Percentiles rank a stretch among this genome's conserved stretches.
Conservation (phyloP, 345 rosid genomes). For the Citrus unshiu region DNA sequence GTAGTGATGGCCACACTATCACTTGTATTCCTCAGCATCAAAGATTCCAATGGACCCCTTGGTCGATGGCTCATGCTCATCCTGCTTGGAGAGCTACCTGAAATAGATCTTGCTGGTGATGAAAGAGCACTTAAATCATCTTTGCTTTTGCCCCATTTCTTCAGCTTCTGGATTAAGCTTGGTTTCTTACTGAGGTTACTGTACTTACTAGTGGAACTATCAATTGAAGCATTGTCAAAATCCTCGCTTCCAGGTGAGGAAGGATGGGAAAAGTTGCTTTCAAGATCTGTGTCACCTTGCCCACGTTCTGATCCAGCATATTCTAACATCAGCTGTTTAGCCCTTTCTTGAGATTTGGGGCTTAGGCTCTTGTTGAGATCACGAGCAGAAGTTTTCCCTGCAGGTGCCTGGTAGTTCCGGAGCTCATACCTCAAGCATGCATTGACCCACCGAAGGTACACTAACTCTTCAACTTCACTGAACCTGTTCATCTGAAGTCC, state of each 20-base stretch:
- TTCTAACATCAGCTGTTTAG: constrained; percentile 81
- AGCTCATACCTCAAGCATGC: constrained; percentile 96
- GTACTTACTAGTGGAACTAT: constrained; percentile 75
- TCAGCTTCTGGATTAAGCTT: constrained; percentile 72
- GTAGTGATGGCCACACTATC: constrained; percentile 80
- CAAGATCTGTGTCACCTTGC: constrained; percentile 87
- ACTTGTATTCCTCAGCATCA: constrained; percentile 87
- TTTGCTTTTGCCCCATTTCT: constrained; percentile 86
- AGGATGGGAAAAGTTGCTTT: constrained; percentile 84
- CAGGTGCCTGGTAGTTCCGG: constrained; percentile 82
- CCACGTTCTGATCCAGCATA: constrained; percentile 95
- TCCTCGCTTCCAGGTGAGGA: constrained; percentile 96
- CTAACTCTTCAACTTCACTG: constrained; percentile 97
- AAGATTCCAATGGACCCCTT: constrained; percentile 82
- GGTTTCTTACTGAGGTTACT: constrained; percentile 76
- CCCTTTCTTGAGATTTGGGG: constrained; percentile 84
- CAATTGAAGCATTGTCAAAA: constrained; percentile 79
- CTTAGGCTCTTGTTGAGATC: constrained; percentile 85
- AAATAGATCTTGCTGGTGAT: constrained; percentile 71
- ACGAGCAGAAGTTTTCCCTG: constrained; percentile 85
- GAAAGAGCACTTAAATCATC: constrained; percentile 73
- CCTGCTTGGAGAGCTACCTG: constrained; percentile 77
- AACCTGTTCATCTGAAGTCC: constrained; percentile 97
- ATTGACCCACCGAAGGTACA: constrained; percentile 98
- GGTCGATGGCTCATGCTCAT: constrained; percentile 53